A percentile compares a stretch with the other conserved stretches of the same genome.
Conservation (phyloP, 2,329 filamentous ascomycete genomes). For the Didymella lethalis region DNA sequence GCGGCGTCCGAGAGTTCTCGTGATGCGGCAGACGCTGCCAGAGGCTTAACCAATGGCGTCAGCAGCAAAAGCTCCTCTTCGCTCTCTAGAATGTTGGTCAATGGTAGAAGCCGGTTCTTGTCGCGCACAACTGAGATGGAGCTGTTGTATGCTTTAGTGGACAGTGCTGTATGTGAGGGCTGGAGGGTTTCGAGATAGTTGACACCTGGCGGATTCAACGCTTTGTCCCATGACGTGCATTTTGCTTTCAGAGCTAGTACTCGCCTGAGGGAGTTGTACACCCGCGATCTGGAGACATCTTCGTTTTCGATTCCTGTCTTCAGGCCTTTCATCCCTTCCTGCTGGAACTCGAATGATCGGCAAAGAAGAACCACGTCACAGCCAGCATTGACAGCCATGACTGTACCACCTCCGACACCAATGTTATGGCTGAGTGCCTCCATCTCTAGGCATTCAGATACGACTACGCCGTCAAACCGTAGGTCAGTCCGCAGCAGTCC, state of each 20-base stretch:
- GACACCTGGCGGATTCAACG: constrained; percentile 84
- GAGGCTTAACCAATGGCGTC: constrained; percentile 87
- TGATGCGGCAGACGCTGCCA: constrained; percentile 88
- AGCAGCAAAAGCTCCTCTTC: constrained; percentile 89
- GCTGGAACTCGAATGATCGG: constrained; percentile 84
- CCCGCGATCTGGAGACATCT: constrained; percentile 81
- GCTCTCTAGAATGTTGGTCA: constrained; percentile 80
- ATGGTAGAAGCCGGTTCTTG: constrained; percentile 81
- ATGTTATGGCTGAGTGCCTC: constrained; percentile 94
- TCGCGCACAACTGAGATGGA: constrained; percentile 94
- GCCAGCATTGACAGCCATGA: constrained; percentile 96
- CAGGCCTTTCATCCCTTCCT: constrained; percentile 89
- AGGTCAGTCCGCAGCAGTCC: constrained; percentile 87
- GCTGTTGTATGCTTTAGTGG: constrained; percentile 85
- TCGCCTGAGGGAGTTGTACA: constrained; percentile 80
- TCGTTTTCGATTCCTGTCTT: constrained; percentile 90
- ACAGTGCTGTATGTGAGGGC: constrained; percentile 80
- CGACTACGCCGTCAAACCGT: constrained; percentile 88
- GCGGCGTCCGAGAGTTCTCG: constrained; percentile 70
- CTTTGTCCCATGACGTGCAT: constrained; percentile 90
- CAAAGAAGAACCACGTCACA: constrained; percentile 92
- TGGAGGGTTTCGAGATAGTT: constrained; percentile 80
- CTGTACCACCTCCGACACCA: constrained; percentile 93
- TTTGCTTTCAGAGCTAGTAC: constrained; percentile 82
- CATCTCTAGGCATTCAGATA: constrained; percentile 97